A percentile compares a stretch with the other conserved stretches of the same genome.
Conservation (phyloP, 768 basidiomycete genomes). For the Lactarius trivialis region DNA sequence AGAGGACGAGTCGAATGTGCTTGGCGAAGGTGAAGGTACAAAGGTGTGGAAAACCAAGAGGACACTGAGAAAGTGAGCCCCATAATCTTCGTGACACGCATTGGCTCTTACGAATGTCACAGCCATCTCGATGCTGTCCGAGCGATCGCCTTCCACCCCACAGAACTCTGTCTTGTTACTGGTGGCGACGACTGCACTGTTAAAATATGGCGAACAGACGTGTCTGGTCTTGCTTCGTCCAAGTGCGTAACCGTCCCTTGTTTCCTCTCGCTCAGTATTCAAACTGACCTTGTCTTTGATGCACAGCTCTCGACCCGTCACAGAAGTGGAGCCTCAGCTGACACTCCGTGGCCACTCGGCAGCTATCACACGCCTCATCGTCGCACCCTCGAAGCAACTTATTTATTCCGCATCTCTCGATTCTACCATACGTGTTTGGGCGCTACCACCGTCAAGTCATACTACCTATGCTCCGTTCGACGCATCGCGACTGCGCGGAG, state of each 20-base stretch:
- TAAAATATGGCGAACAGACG: slow-evolving; percentile 92
- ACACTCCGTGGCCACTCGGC: slow-evolving; percentile 93
- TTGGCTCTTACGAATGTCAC: slow-evolving; percentile 8
- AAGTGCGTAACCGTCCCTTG: slow-evolving; percentile 47
- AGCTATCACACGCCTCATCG: slow-evolving; percentile 79
- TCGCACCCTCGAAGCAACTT: slow-evolving; percentile 66
- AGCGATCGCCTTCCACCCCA: slow-evolving; percentile 84
- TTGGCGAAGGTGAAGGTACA: slow-evolving; percentile 58
- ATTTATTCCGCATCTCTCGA: slow-evolving; percentile 93
- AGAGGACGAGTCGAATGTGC: slow-evolving; percentile 52
- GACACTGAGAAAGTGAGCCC: slow-evolving; percentile 80
- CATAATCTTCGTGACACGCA: slow-evolving; percentile 1
- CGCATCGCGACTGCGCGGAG: slow-evolving; percentile 64
- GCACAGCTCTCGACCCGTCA: slow-evolving; percentile 57
- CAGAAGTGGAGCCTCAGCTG: slow-evolving; percentile 88
- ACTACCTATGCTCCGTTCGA: slow-evolving; percentile 93
- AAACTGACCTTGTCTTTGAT: slow-evolving; percentile 15
- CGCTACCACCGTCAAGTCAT: slow-evolving; percentile 64
- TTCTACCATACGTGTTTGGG: slow-evolving; percentile 89
- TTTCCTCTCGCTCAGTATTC: neutral
- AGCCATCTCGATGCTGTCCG: slow-evolving; percentile 94
- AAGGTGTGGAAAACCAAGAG: slow-evolving; percentile 83
- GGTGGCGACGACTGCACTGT: slow-evolving; percentile 94
- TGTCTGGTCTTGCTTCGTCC: slow-evolving; percentile 63
- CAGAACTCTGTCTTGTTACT: slow-evolving; percentile 78